Evolutionary conservation across 306 rosid genomes (phyloP).

Genomic region (Vicia villosa): DNA sequence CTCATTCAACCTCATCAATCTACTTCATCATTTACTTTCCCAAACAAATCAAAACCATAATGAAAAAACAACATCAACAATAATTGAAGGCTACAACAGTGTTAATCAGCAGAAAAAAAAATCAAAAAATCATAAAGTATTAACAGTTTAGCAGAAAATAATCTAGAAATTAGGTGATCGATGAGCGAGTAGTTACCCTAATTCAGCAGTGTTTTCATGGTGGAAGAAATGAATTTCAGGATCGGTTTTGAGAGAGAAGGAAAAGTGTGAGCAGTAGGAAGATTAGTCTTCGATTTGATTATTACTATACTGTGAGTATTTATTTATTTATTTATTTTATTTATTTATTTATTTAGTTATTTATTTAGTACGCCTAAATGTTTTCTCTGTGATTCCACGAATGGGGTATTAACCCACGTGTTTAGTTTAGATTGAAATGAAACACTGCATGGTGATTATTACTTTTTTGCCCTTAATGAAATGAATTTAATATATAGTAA

Average conservation of each 20-base stretch:
- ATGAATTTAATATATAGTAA: no score
- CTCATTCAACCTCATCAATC: neutral
- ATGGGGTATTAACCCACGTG: constrained; percentile 43
- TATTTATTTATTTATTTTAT: no score
- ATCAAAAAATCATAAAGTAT: neutral
- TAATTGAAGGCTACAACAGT: neutral
- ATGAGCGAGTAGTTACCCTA: constrained; percentile 42
- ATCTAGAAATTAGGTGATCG: neutral
- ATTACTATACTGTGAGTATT: neutral
- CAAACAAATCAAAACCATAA: constrained; percentile 16
- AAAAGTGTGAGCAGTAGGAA: neutral
- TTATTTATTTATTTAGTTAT: neutral
- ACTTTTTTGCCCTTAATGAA: no score
- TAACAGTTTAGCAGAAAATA: neutral
- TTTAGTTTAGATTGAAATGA: constrained; percentile 26
- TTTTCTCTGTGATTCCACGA: constrained; percentile 34
- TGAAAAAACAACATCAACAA: neutral
- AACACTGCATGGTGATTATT: neutral
- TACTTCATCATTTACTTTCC: neutral
- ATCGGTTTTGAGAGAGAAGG: constrained; percentile 19
- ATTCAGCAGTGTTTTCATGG: constrained; percentile 5
- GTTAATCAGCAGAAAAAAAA: neutral
- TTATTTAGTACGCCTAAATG: neutral
- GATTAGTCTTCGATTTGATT: neutral
- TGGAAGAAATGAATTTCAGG: constrained; percentile 21